These are phyloP conservation scores for Phytophthora podocarpi DNA, from an alignment of 352 stramenopile species.

Conservation along the genomic window DNA sequence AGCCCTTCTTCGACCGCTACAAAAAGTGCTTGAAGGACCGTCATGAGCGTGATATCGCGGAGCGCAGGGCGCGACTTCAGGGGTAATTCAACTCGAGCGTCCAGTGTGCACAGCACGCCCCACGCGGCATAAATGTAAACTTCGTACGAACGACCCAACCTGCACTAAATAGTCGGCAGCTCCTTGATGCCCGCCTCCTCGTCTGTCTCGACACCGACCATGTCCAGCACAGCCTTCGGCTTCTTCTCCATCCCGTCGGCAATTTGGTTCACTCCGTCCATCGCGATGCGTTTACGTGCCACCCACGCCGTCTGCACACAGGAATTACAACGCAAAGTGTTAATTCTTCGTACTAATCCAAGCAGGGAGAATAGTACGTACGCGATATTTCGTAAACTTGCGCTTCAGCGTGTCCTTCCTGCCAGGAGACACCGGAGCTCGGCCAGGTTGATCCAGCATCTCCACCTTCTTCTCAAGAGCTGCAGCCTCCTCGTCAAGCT, in stretches of 20 bases:
- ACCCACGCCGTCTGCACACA: constrained; percentile 68
- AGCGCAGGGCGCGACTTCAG: constrained; percentile 34
- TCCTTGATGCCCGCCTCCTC: constrained; percentile 69
- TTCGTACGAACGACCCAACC: background rate
- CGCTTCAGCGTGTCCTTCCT: constrained; percentile 68
- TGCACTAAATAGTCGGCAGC: constrained; percentile 68
- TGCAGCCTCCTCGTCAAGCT: constrained; percentile 48
- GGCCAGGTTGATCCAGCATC: constrained; percentile 46
- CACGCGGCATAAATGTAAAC: no score
- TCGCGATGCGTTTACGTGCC: constrained; percentile 74
- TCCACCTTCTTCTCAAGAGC: constrained; percentile 52
- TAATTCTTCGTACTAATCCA: background rate
- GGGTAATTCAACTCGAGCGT: background rate
- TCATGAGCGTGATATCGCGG: constrained; percentile 41
- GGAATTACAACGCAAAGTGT: background rate
- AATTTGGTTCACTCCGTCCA: constrained; percentile 80
- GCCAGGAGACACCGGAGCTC: constrained; percentile 55
- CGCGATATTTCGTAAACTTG: constrained; percentile 68
- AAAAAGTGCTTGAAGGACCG: constrained; percentile 68
- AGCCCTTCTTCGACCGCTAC: constrained; percentile 71
- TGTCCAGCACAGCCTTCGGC: constrained; percentile 58
- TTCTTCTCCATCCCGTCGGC: constrained; percentile 89
- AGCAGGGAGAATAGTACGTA: constrained; percentile 28
- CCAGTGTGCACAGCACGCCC: background rate
- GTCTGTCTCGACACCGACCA: constrained; percentile 75